A percentile compares a stretch with the other conserved stretches of the same genome.
Evolutionary conservation across 768 basidiomycete genomes (phyloP).

Genomic region (Termitomyces sp.): DNA sequence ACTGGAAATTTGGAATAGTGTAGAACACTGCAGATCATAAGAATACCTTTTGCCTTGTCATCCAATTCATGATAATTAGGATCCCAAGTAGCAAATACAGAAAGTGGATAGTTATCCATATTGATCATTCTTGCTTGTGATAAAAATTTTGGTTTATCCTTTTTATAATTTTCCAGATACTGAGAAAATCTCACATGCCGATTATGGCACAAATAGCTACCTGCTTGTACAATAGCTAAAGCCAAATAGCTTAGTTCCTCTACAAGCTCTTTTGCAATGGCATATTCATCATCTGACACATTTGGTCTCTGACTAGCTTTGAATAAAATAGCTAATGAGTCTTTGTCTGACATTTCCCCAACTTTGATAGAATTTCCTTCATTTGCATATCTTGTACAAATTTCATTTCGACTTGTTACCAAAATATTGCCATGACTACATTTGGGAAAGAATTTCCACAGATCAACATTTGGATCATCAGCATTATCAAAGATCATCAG

Average conservation of each 20-base stretch:
- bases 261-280: not conserved
- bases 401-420: too few relatives aligned
- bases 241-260: not conserved
- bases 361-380: not conserved
- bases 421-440: too few relatives aligned
- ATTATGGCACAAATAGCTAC: not conserved
- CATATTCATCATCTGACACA: not conserved
- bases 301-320: not conserved
- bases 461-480: too few relatives aligned
- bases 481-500: too few relatives aligned
- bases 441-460: too few relatives aligned
- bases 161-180: not conserved
- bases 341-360: not conserved
- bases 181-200: not conserved
- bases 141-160: not conserved
- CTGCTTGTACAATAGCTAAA: constrained; percentile 4
- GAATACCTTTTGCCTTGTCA: not conserved
- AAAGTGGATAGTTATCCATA: not conserved
- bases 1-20: not conserved
- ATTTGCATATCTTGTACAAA: too few relatives aligned
- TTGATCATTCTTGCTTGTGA: not conserved
- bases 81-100: not conserved
- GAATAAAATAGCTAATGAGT: not conserved
- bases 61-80: not conserved
- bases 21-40: not conserved